These are phyloP conservation scores for Phytophthora podocarpi DNA, from an alignment of 352 stramenopile species.

Conservation along the genomic window DNA sequence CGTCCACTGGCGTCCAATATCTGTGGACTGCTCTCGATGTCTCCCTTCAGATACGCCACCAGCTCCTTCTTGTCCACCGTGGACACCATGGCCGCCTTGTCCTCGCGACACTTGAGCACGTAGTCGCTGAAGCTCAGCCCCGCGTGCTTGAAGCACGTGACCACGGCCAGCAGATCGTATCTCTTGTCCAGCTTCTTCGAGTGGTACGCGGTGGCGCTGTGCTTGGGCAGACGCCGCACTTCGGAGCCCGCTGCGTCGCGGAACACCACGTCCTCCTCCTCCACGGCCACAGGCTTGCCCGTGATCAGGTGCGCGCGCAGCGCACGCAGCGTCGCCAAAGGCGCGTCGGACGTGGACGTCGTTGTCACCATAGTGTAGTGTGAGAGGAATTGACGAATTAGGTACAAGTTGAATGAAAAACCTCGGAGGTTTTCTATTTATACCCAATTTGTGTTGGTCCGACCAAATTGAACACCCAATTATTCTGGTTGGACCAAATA, in stretches of 20 bases:
- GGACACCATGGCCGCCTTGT: conserved; percentile 83
- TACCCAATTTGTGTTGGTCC: too few species aligned
- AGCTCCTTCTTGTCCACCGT: conserved; percentile 90
- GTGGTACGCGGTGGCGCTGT: conserved; percentile 74
- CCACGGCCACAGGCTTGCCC: conserved; percentile 57
- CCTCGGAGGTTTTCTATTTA: too few species aligned
- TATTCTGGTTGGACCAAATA: too few species aligned
- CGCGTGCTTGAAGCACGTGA: conserved; percentile 81
- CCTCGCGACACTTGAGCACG: conserved; percentile 78
- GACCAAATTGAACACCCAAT: too few species aligned
- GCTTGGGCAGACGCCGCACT: conserved; percentile 61
- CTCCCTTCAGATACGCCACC: conserved; percentile 81
- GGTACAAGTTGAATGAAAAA: not conserved
- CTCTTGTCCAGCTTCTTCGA: conserved; percentile 85
- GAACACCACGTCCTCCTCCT: conserved; percentile 70
- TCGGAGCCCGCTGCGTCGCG: conserved; percentile 52
- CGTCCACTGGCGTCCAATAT: conserved; percentile 46
- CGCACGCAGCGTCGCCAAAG: conserved; percentile 47
- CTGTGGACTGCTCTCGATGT: conserved; percentile 81
- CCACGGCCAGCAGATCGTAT: conserved; percentile 84
- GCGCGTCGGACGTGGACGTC: conserved; percentile 15
- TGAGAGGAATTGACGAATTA: not conserved
- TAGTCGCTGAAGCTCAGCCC: conserved; percentile 83
- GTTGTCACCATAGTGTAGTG: conserved; percentile 1
- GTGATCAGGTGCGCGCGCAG: conserved; percentile 81